Base-by-base conservation (phyloP, 129 eudicot species). In the Lactuca saligna region DNA sequence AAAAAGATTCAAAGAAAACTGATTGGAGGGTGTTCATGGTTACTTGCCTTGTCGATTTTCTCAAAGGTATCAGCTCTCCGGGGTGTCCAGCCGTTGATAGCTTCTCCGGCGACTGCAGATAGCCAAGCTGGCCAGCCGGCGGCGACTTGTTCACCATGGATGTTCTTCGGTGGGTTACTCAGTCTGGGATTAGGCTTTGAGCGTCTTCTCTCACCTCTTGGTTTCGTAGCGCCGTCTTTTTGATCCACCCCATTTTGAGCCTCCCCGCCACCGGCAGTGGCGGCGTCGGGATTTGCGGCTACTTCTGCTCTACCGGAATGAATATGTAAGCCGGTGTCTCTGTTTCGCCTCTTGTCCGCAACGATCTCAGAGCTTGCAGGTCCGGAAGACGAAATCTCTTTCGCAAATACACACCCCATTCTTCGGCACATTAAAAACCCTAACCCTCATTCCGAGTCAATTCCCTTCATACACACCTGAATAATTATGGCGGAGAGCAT, bases 61-160 rank as follows among this genome's bases (percentile, higher is more conserved):
- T 91, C 95, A 61, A 87, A 91, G 59, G 90, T 71, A 72, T 91
- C 97, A 4, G 95, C 97, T 48, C 97, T 77, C 12, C 97, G 87
- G 0, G 97, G 97, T 0, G 77, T 87, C 95, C 91, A 91, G 6
- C 97, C 97, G 50, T 81, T 85, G 50, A 91, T 83, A 3, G 97
- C 95, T 73, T 91, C 97, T 29, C 89, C 97, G 3, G 91, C 95
- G 10, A 87, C 97, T 0, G 87, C 95, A 9, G 89, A 83, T 20
- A 91, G 87, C 97, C 97, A 90, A 20, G 87, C 71, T 0, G 97
- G 97, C 97, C 97, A 90, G 8, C 95, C 97, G 7, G 97, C 97
- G 34, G 97, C 95, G 63, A 90, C 95, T 67, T 87, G 97, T 85
- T 87, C 97, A 4, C 95, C 97, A 41, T 80, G 97, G 17, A 91